Base-by-base conservation (phyloP, 441 rosid species). In the Populus trichocarpa region DNA sequence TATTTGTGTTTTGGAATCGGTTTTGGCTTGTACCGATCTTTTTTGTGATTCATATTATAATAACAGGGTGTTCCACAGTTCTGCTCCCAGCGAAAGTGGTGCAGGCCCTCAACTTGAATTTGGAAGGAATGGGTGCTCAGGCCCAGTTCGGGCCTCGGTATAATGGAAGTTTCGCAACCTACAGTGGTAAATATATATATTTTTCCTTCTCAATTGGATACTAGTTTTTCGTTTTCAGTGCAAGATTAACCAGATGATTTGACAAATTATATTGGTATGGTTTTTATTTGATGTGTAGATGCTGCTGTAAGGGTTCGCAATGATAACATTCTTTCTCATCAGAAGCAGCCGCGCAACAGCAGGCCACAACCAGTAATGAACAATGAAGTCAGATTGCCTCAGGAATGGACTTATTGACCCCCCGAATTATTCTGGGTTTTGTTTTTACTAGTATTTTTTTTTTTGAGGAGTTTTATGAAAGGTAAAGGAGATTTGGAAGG, bases 71-170 rank as follows among this genome's bases (percentile, higher is more conserved):
- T 70, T 77, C 92, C 0, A 84, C 93, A 12, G 94, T 90, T 28
- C 75, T 95, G 67, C 86, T 95, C 63, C 99, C 98, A 8, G 92
- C 91, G 12, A 90, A 87, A 81, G 92, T 95, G 68, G 92, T 89
- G 30, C 92, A 90, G 75, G 94, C 92, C 13, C 74, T 93, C 84
- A 89, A 93, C 75, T 59, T 90, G 78, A 91, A 89, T 71, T 40
- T 85, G 40, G 84, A 86, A 20, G 89, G 87, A 13, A 8, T 77
- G 66, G 81, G 81, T 11, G 84, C 59, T 14, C 86, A 73, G 40
- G 69, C 84, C 0, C 87, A 83, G 78, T 69, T 75, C 68, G 87
- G 82, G 70, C 82, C 88, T 69, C 83, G 86, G 33, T 57, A 67
- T 5, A 81, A 70, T 42, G 85, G 80, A 30, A 35, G 81, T 36